Conservation (phyloP, 306 rosid species). For the Acacia confusa region DNA sequence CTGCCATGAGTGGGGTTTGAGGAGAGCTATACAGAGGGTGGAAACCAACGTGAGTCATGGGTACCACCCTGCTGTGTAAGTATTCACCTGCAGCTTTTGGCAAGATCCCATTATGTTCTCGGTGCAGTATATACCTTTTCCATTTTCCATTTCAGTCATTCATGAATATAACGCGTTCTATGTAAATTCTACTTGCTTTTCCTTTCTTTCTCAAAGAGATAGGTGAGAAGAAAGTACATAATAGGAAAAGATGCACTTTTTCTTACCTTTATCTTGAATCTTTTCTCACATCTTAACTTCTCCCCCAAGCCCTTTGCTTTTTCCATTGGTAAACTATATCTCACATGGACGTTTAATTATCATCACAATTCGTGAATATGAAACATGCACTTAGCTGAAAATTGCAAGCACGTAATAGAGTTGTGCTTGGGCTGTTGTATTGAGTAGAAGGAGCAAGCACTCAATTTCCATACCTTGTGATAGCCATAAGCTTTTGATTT, state of each 20-base stretch:
- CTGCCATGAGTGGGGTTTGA: conserved; percentile 9
- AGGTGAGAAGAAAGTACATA: not conserved
- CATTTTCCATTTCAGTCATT: not conserved
- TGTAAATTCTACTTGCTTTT: not conserved
- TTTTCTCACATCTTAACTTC: not conserved
- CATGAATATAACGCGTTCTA: not conserved
- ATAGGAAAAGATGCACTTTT: not conserved
- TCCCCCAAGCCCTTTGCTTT: not conserved
- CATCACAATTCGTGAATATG: not conserved
- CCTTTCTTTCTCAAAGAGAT: not conserved
- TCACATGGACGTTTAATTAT: not conserved
- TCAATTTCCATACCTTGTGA: not conserved
- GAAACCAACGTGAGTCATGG: not conserved
- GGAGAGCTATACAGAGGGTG: not conserved
- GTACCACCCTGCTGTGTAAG: conserved; percentile 3
- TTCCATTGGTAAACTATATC: not conserved
- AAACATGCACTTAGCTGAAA: not conserved
- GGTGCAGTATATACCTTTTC: not conserved
- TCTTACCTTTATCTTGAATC: not conserved
- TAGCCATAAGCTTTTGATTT: not conserved
- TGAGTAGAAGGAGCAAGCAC: not conserved
- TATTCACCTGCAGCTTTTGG: not conserved
- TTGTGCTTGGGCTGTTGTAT: not conserved
- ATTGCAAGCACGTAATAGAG: not conserved
- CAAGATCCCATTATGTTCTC: not conserved